A percentile compares a stretch with the other conserved stretches of the same genome.
These are phyloP conservation scores for Aspergillus phoenicis DNA, from an alignment of 2,329 filamentous ascomycete species.

Conservation along the genomic window DNA sequence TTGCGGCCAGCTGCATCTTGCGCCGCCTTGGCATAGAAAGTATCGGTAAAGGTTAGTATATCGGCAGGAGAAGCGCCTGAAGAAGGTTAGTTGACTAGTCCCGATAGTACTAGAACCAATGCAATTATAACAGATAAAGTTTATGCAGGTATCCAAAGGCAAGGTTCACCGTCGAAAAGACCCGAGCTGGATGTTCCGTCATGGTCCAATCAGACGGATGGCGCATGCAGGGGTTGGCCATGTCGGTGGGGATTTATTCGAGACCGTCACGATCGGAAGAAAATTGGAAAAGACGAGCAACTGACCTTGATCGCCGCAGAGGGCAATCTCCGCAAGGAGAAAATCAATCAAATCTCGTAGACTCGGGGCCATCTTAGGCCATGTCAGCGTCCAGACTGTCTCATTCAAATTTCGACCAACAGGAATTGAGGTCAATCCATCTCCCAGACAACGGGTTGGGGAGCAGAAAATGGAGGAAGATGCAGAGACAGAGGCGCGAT, in stretches of 20 bases:
- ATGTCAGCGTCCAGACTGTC: conserved; percentile 15
- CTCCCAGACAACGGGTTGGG: conserved; percentile 13
- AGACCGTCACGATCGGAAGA: conserved; percentile 6
- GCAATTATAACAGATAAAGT: neutral
- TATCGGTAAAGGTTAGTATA: conserved; percentile 37
- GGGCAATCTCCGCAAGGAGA: conserved; percentile 61
- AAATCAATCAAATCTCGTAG: conserved; percentile 61
- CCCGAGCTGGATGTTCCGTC: neutral
- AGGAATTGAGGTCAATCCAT: conserved; percentile 5
- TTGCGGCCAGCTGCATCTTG: conserved; percentile 22
- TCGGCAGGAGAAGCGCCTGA: conserved; percentile 41
- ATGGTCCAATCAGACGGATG: conserved; percentile 5
- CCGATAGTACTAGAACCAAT: neutral
- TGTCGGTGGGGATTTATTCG: neutral
- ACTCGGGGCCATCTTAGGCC: conserved; percentile 49
- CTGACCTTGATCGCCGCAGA: conserved; percentile 58
- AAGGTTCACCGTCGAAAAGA: neutral
- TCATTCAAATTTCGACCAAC: conserved; percentile 10
- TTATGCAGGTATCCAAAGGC: neutral
- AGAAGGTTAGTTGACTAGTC: neutral
- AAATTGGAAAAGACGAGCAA: conserved; percentile 12
- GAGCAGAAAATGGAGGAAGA: conserved; percentile 1
- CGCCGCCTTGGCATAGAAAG: conserved; percentile 37
- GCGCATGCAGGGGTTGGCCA: conserved; percentile 12
- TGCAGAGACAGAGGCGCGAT: conserved; percentile 25